Base-by-base conservation (phyloP, 257 asterid species). In the Jacaranda mimosifolia region DNA sequence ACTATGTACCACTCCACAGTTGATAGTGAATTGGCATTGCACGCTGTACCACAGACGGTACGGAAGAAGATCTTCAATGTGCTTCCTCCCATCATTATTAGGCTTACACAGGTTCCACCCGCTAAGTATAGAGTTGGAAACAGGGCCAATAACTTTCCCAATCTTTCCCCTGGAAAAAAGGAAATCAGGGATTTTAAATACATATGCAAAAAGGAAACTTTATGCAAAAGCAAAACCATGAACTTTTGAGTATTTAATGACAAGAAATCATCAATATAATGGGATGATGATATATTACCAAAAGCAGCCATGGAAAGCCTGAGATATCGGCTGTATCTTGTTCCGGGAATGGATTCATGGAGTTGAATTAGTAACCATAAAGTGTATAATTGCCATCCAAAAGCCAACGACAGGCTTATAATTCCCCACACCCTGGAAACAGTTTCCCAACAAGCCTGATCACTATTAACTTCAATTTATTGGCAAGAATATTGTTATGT, bases 31-130 rank as follows among this genome's bases (percentile, higher is more conserved):
- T 69, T 76, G 1, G 76, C 67, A 65, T 73, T 66, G 74, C 87
- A 78, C 0, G 75, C 63, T 35, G 86, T 69, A 42, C 80, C 83
- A 9, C 93, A 85, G 0, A 88, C 82, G 0, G 86, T 86, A 46
- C 78, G 90, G 80, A 88, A 85, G 83, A 94, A 89, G 67, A 89
- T 86, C 67, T 88, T 94, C 82, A 94, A 59, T 62, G 93, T 84
- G 81, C 87, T 85, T 13, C 97, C 96, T 76, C 98, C 98, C 35
- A 92, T 89, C 86, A 94, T 91, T 81, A 92, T 86, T 3, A 94
- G 82, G 66, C 96, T 71, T n/a, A 92, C 96, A 45, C 98, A 94
- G 53, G 98, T 94, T 55, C 98, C 98, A 21, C 98, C 97, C 17
- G 98, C 92, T 18, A 94, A 85, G 76, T 94, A 94, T 83, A 87